Conservation (phyloP, 805 yeast genomes). For the Candida bentonensis region DNA sequence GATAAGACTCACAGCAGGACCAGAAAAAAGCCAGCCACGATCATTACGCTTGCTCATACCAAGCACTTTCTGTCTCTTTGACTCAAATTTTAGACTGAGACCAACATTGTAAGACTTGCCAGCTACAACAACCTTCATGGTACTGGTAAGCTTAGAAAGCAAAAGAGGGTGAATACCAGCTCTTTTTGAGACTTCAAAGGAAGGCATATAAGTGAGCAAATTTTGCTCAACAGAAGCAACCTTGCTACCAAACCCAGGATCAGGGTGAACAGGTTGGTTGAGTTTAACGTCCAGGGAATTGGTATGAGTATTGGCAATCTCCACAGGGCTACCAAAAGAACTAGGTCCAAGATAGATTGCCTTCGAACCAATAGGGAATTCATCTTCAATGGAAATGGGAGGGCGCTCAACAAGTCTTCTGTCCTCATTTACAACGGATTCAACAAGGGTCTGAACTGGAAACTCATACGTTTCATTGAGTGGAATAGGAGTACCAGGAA, state of each 20-base stretch:
- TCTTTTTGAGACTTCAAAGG: constrained; percentile 47
- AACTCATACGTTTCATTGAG: constrained; percentile 31
- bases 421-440: constrained; percentile 59
- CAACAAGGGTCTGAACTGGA: constrained; percentile 76
- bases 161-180: constrained; percentile 47
- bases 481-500: neutral
- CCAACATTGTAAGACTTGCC: constrained; percentile 58
- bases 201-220: constrained; percentile 46
- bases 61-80: constrained; percentile 63
- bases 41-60: constrained; percentile 65
- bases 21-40: constrained; percentile 73
- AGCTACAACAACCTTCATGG: constrained; percentile 39
- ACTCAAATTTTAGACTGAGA: constrained; percentile 70
- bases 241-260: constrained; percentile 51
- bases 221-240: constrained; percentile 44
- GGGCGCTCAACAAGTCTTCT: constrained; percentile 55
- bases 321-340: constrained; percentile 69
- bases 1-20: constrained; percentile 53
- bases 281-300: constrained; percentile 21
- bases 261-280: constrained; percentile 21
- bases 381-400: constrained; percentile 66
- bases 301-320: constrained; percentile 24
- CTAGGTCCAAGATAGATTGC: constrained; percentile 73
- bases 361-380: constrained; percentile 59
- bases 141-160: constrained; percentile 52